Conservation (phyloP, 2,329 filamentous ascomycete genomes). For the Colletotrichum sp. region DNA sequence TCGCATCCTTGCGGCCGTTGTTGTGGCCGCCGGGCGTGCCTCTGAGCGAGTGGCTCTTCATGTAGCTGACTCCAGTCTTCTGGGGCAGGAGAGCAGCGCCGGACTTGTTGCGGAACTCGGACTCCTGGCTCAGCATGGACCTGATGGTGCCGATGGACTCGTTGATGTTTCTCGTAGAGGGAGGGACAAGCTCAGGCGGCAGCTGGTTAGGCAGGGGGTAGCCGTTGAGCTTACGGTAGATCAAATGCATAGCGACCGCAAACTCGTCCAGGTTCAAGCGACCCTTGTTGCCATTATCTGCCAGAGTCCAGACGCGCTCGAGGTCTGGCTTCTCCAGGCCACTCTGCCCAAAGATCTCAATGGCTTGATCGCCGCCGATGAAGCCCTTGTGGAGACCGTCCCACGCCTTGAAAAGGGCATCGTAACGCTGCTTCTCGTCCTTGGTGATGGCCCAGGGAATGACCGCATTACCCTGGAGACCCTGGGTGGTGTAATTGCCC, state of each 20-base stretch:
- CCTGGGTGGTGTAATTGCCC: conserved; percentile 81
- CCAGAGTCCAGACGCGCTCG: conserved; percentile 92
- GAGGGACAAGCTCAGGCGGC: conserved; percentile 90
- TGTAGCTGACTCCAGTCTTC: conserved; percentile 96
- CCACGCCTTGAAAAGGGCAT: conserved; percentile 94
- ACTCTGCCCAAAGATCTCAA: conserved; percentile 97
- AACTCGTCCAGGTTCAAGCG: conserved; percentile 96
- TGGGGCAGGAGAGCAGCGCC: conserved; percentile 92
- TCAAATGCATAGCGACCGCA: conserved; percentile 97
- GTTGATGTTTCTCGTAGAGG: conserved; percentile 91
- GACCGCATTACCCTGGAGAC: conserved; percentile 89
- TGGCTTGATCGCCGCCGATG: conserved; percentile 89
- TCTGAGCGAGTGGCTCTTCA: conserved; percentile 94
- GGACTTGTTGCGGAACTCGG: conserved; percentile 85
- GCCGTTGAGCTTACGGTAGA: conserved; percentile 95
- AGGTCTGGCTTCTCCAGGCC: conserved; percentile 89
- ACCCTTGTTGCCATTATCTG: conserved; percentile 93
- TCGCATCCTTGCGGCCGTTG: conserved; percentile 85
- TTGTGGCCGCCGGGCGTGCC: conserved; percentile 62
- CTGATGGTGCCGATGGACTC: conserved; percentile 95
- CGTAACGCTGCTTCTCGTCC: conserved; percentile 96
- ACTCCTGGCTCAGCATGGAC: conserved; percentile 85
- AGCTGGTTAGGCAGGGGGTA: conserved; percentile 89
- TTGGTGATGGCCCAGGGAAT: conserved; percentile 99
- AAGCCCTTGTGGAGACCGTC: conserved; percentile 93